Base-by-base conservation (phyloP, 2,329 filamentous ascomycete genomes). In the Daldinia sp. region DNA sequence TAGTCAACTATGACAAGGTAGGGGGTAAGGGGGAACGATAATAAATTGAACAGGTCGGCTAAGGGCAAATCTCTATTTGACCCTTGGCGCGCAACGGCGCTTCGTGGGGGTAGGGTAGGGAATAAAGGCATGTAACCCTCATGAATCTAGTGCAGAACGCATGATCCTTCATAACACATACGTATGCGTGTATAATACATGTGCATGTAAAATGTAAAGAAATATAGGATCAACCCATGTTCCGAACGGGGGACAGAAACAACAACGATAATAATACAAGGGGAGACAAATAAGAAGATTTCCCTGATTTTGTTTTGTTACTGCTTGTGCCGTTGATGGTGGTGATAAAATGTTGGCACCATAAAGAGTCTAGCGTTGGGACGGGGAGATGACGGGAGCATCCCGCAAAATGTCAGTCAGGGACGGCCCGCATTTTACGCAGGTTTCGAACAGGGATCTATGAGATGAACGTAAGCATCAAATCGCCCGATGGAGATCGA, bases 401-500 rank as follows among this genome's bases (percentile, higher is more conserved):
- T 70, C 69, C 69, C 64, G 67, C 59, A 51, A n/a, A 46, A 65
- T 70, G 64, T 57, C 33, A 56, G 18, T 26, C 64, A 67, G 69
- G 69, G 69, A 72, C 69, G 69, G 69, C 61, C 69, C 69, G 69
- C 67, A 71, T 62, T 68, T 65, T 65, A 44, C 30, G 60, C 63
- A 53, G 48, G 50, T 62, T 62, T 61, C 42, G 54, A 69, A 23
- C 65, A 54, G 58, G 67, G 67, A 63, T 63, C 2, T 41, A 35
- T 35, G 48, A 48, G 58, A 63, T 42, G 26, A 50, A 59, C 44
- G 30, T 55, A 63, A 54, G 33, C 59, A 67, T 67, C 50, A 63
- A 64, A 69, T 69, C 67, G 63, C 60, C 69, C 69, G 69, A 71
- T 71, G 60, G 61, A 64, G 59, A 71, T 71, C 69, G 66, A 69